A percentile compares a stretch with the other conserved stretches of the same genome.
Conservation (phyloP, 805 yeast species). For the Schizosaccharomyces osmophilus region DNA sequence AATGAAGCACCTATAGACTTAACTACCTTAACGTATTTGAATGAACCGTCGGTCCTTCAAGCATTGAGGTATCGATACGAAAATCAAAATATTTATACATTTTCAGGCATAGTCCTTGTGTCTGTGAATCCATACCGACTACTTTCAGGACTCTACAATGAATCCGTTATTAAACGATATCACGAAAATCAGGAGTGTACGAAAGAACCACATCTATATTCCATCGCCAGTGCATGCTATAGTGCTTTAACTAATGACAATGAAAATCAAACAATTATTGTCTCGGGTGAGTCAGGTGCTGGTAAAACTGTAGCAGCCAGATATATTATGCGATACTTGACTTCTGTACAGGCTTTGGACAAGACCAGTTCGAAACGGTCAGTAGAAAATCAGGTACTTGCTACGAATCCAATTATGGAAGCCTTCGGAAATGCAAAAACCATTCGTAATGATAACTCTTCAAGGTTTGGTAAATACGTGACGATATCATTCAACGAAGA, state of each 20-base stretch:
- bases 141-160: slow-evolving; percentile 73
- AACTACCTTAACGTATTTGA: slow-evolving; percentile 71
- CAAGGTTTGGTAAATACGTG: slow-evolving; percentile 87
- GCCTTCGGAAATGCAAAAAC: slow-evolving; percentile 98
- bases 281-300: slow-evolving; percentile 95
- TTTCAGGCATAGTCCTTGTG: slow-evolving; percentile 86
- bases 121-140: slow-evolving; percentile 91
- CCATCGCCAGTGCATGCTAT: slow-evolving; percentile 87
- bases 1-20: slow-evolving; percentile 55
- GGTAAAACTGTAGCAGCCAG: slow-evolving; percentile 95
- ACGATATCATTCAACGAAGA: slow-evolving; percentile 63
- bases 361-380: slow-evolving; percentile 16
- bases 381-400: slow-evolving; percentile 80
- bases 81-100: slow-evolving; percentile 77
- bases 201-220: slow-evolving; percentile 86
- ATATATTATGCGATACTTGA: slow-evolving; percentile 91
- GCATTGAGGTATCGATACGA: slow-evolving; percentile 77
- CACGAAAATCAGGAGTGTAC: slow-evolving; percentile 85
- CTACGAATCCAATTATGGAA: slow-evolving; percentile 93
- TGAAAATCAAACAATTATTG: slow-evolving; percentile 83
- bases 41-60: slow-evolving; percentile 88
- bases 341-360: slow-evolving; percentile 48
- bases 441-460: slow-evolving; percentile 87
- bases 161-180: slow-evolving; percentile 81
- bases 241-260: slow-evolving; percentile 73